Conservation (phyloP, 2,329 filamentous ascomycete species). For the Cladosporium sp. region DNA sequence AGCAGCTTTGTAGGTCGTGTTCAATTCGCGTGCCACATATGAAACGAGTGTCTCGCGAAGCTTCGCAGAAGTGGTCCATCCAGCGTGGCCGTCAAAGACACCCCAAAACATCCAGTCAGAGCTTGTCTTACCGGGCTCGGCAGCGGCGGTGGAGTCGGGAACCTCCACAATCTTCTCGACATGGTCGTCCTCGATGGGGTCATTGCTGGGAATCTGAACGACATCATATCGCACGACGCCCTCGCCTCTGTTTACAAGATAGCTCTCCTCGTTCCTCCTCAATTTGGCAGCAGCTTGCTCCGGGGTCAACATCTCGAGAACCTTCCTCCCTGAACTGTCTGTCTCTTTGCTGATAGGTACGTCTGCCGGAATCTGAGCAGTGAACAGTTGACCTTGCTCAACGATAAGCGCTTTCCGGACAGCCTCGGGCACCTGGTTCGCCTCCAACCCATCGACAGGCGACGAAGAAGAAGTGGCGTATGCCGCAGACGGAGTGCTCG, state of each 20-base stretch:
- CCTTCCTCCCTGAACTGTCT: conserved; percentile 76
- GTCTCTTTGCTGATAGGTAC: conserved; percentile 84
- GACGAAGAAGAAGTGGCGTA: conserved; percentile 21
- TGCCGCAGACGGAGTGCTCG: conserved; percentile 21
- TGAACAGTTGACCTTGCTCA: conserved; percentile 85
- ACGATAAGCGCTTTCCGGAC: conserved; percentile 71
- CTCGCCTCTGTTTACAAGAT: conserved; percentile 79
- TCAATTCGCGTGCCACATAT: conserved; percentile 89
- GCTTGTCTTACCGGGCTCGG: conserved; percentile 52
- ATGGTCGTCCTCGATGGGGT: conserved; percentile 97
- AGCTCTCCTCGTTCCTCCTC: conserved; percentile 86
- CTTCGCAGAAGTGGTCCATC: conserved; percentile 97
- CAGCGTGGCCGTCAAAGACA: conserved; percentile 95
- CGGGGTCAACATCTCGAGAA: conserved; percentile 93
- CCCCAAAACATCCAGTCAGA: conserved; percentile 99
- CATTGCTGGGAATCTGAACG: conserved; percentile 91
- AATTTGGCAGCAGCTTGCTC: conserved; percentile 91
- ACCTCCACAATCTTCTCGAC: conserved; percentile 97
- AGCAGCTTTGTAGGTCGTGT: conserved; percentile 81
- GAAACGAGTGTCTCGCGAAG: conserved; percentile 87
- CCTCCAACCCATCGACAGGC: conserved; percentile 18
- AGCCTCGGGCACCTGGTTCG: conserved; percentile 48
- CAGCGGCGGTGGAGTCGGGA: conserved; percentile 56
- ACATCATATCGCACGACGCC: conserved; percentile 94
- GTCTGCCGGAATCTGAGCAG: conserved; percentile 78